phyloP scores from a whole-genome alignment of 1,139 yeast species.

The Petasospora fabianii region DNA sequence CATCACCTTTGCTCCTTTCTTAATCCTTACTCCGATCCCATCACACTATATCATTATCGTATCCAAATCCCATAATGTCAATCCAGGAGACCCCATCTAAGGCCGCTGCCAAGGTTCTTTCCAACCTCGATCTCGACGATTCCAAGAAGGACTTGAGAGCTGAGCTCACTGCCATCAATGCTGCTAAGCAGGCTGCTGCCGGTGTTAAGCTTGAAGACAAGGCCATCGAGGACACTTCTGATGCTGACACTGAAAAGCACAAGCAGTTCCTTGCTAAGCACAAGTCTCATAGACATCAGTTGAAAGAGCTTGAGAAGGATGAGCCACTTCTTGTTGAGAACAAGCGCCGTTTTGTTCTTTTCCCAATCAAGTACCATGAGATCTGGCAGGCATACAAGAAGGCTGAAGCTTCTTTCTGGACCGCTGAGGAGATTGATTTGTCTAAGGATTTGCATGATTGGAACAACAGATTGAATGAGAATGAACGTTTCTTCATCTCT shows the following conservation, averaged over 20 bases:
- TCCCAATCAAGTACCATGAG: slow-evolving; percentile 97
- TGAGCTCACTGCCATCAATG: slow-evolving; percentile 26
- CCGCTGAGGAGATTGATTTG: slow-evolving; percentile 97
- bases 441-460: slow-evolving; percentile 90
- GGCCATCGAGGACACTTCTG: slow-evolving; percentile 7
- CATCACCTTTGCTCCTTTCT: not conserved
- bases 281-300: slow-evolving; percentile 63
- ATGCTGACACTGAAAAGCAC: slow-evolving; percentile 34
- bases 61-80: slow-evolving; percentile 21
- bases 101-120: slow-evolving; percentile 25
- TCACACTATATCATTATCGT: not conserved
- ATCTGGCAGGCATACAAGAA: slow-evolving; percentile 99
- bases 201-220: slow-evolving; percentile 5
- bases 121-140: slow-evolving; percentile 22
- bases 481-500: slow-evolving; percentile 86
- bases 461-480: slow-evolving; percentile 78
- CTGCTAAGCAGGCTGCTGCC: slow-evolving; percentile 22
- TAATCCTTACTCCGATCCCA: not conserved
- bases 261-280: slow-evolving; percentile 53
- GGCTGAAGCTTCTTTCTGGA: slow-evolving; percentile 99
- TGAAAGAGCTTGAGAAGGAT: slow-evolving; percentile 74
- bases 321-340: slow-evolving; percentile 90
- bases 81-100: slow-evolving; percentile 29
- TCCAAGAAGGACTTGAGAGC: slow-evolving; percentile 26
- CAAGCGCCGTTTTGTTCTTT: slow-evolving; percentile 84